Conservation (phyloP, 495 filamentous ascomycete genomes). For the Aspergillus diversus region DNA sequence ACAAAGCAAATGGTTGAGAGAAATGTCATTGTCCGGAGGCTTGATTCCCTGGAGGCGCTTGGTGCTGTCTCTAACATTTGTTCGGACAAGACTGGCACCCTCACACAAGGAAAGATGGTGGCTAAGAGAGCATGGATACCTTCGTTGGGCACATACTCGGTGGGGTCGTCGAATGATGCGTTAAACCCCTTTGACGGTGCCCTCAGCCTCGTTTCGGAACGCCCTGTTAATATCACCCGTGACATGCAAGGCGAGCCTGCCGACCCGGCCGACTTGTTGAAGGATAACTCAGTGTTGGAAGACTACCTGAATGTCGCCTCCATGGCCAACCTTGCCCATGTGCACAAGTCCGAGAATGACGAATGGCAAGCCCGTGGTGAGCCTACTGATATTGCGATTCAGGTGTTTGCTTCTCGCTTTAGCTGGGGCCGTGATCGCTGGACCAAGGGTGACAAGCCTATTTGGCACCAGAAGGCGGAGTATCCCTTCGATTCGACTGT, state of each 20-base stretch:
- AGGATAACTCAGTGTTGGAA: conserved; percentile 45
- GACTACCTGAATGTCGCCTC: conserved; percentile 63
- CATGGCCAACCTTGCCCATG: conserved; percentile 67
- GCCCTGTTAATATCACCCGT: conserved; percentile 38
- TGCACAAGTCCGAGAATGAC: conserved; percentile 49
- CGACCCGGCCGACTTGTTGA: conserved; percentile 40
- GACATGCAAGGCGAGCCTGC: conserved; percentile 31
- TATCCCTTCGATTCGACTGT: conserved; percentile 70
- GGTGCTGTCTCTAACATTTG: conserved; percentile 74
- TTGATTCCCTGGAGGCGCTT: conserved; percentile 68
- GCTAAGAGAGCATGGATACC: conserved; percentile 82
- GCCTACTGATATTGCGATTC: conserved; percentile 72
- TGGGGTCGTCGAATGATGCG: conserved; percentile 58
- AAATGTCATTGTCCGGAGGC: conserved; percentile 69
- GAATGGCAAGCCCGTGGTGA: conserved; percentile 67
- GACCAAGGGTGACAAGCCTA: conserved; percentile 52
- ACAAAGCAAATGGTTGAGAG: conserved; percentile 72
- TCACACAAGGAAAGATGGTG: conserved; percentile 79
- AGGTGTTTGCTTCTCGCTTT: conserved; percentile 68
- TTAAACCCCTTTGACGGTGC: conserved; percentile 59
- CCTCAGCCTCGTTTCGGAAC: conserved; percentile 44
- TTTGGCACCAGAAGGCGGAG: conserved; percentile 62
- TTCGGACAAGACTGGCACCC: conserved; percentile 73
- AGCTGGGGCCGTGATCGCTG: conserved; percentile 58
- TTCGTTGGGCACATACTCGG: conserved; percentile 60